Evolutionary conservation across 2,329 filamentous ascomycete species (phyloP), one percentile per base, ranked within the genome.

Genomic region (Arthrinium puccinioides): DNA sequence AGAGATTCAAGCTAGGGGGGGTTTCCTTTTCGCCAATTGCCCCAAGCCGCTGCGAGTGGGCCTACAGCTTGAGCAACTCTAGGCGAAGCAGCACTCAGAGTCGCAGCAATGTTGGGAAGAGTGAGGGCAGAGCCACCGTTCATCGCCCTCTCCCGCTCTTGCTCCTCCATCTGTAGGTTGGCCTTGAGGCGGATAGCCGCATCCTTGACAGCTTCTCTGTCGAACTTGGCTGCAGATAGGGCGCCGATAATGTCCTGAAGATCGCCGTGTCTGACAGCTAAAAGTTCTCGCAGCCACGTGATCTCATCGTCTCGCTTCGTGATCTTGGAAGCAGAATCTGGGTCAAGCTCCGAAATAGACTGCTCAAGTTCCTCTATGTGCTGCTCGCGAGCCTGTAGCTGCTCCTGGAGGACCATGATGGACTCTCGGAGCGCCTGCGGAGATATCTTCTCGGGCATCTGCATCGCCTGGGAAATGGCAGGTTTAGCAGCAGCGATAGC

Each of bases 101-200:
- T 76, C 32, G 83, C 82, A 1, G 87, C 83, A 28, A 95, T 75
- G 27, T 84, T 86, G 5, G 86, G 84, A 48, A 92, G 69, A 37
- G 70, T 76, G 43, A 82, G 71, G 20, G 76, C 68, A 7, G 79
- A 83, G 11, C 76, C 76, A 32, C 81, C 81, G 37, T 83, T 80
- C 63, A 86, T 75, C 1, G 87, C 82, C 42, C 92, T 77, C 60
- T 97, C 90, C 36, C 87, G 86, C 62, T 96, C 89, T 57, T 95
- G 87, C 56, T 94, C 86, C 60, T 98, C 90, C 92, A 98, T 98
- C 57, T 97, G 87, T 24, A 98, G 70, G 53, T 95, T 96, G 11
- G 92, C 87, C 57, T 87, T 87, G 43, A 98, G 80, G 37, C 92
- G 83, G 50, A 97, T 97, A 24, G 87, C 86, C 6, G 89, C 88